Percentiles rank a stretch among this genome's conserved stretches.
phyloP scores from a whole-genome alignment of 176 grass and related monocot genomes.

The Musa acuminata region DNA sequence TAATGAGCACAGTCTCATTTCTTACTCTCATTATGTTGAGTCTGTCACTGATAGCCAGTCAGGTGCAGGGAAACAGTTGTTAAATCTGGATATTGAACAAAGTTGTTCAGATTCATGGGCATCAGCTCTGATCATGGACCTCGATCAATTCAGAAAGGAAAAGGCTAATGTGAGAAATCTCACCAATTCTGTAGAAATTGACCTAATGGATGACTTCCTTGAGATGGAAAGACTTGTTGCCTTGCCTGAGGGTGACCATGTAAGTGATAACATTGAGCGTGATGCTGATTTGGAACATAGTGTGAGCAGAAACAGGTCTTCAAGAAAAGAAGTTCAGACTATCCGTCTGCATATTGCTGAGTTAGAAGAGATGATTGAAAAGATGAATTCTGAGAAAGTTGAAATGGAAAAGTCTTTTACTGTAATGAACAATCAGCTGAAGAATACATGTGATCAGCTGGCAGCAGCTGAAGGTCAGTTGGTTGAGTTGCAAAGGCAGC shows the following conservation, averaged over 20 bases:
- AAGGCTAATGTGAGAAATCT: constrained; percentile 34
- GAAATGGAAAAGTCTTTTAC: constrained; percentile 47
- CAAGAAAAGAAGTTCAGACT: constrained; percentile 4
- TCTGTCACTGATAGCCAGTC: constrained; percentile 80
- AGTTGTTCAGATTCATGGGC: constrained; percentile 68
- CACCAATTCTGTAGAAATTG: constrained; percentile 50
- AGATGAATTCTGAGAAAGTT: constrained; percentile 37
- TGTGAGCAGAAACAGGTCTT: not conserved
- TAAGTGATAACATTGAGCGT: constrained; percentile 13
- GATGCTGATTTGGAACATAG: not conserved
- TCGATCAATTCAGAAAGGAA: constrained; percentile 66
- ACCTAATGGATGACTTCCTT: constrained; percentile 93
- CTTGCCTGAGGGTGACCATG: constrained; percentile 42
- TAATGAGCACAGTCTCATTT: constrained; percentile 18
- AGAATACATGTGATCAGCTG: constrained; percentile 26
- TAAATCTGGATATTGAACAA: constrained; percentile 31
- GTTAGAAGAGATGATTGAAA: constrained; percentile 48
- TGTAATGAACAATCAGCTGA: constrained; percentile 37
- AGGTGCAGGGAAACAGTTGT: constrained; percentile 23
- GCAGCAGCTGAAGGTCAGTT: constrained; percentile 49
- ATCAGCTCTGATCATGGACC: constrained; percentile 62
- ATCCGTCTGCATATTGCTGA: constrained; percentile 22
- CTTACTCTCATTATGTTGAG: constrained; percentile 29
- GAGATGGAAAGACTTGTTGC: constrained; percentile 91
- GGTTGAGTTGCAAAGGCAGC: constrained; percentile 46